Evolutionary conservation across 495 filamentous ascomycete species (phyloP), one percentile per base, ranked within the genome.

Genomic region (Eremomyces bilateralis): DNA sequence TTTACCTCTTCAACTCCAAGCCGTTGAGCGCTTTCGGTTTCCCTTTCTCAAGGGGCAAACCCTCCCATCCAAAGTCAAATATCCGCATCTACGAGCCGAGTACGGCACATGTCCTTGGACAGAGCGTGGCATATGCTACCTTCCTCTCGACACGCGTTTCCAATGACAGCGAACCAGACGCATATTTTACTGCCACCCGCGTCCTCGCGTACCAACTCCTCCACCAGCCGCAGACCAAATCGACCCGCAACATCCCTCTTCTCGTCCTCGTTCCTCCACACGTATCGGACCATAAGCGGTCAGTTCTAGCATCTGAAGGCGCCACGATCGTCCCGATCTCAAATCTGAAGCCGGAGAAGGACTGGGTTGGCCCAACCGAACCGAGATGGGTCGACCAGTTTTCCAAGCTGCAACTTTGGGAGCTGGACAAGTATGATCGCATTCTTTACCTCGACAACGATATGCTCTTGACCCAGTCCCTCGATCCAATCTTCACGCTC

Each of bases 381-480:
- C 10, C 10, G 30, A 8, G 30, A 8, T 32, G 30, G 30, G 15
- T 6, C 6, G 8, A 32, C 30, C 8, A 52, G 29, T 44, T 59
- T 29, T 45, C 50, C 8, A 64, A 63, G 39, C 40, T 64, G 6
- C 50, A 51, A 16, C 17, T 63, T 13, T 59, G 54, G 42, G 41
- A 52, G 16, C 44, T 59, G 47, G 51, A 44, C 2, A 41, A 61
- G 34, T 65, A 56, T 33, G 49, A 59, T 17, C 57, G 51, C 33
- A 47, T 63, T 11, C 36, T 59, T 4, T 64, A 59, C 28, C 42
- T 63, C 16, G 61, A 65, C 33, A 51, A 53, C 0, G 62, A 64
- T 36, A 57, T 56, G 21, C 38, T 60, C 4, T 38, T 62, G 13
- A 41, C 37, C 5, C 29, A 37, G 3, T 47, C 46, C 4, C 41